Evolutionary conservation across 148 eudicot species (phyloP).

Genomic region (Oxyria digyna): DNA sequence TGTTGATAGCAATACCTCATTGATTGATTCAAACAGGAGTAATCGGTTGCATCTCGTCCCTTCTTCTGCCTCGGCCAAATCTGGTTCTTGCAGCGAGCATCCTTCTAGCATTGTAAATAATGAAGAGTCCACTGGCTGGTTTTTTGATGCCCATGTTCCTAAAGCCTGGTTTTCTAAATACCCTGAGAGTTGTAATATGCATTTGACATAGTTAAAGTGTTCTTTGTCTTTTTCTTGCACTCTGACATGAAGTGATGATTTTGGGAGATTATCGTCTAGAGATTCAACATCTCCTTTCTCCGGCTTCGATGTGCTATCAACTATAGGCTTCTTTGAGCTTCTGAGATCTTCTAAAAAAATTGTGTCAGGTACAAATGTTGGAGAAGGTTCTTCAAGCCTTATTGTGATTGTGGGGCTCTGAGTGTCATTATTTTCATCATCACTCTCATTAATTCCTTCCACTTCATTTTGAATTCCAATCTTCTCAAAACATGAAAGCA

Average conservation of each 20-base stretch:
- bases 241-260: background rate
- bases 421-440: background rate
- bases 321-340: background rate
- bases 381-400: background rate
- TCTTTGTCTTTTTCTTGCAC: conserved; percentile 15
- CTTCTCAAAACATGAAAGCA: background rate
- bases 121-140: conserved; percentile 50
- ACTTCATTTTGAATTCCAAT: background rate
- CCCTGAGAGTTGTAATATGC: conserved; percentile 51
- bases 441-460: background rate
- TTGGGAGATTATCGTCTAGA: background rate
- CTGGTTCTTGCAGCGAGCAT: conserved; percentile 12
- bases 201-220: conserved; percentile 48
- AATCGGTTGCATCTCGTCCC: conserved; percentile 18
- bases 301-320: background rate
- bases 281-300: background rate
- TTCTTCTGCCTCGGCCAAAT: conserved; percentile 17
- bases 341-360: background rate
- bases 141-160: conserved; percentile 48
- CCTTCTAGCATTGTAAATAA: conserved; percentile 45
- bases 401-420: background rate
- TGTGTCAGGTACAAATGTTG: no score
- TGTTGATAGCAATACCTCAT: conserved; percentile 45
- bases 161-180: conserved; percentile 34
- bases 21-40: conserved; percentile 59